Evolutionary conservation across 2,329 filamentous ascomycete genomes (phyloP), one percentile per base, ranked within the genome.

Genomic region (Microdochium bolleyi): DNA sequence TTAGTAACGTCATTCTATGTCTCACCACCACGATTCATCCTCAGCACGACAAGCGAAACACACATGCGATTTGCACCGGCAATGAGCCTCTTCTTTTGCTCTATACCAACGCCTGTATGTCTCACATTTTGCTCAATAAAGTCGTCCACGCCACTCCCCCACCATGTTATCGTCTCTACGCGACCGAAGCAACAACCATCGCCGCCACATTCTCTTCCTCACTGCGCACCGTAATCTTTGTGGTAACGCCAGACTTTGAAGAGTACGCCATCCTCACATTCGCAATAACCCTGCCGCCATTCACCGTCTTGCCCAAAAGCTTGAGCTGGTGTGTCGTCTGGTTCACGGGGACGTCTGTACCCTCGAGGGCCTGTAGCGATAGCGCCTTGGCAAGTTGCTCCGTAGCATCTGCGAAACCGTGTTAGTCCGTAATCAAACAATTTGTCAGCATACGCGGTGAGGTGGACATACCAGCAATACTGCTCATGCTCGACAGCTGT

Each of bases 241-340:
- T 95, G 54, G 94, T 96, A 24, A 97, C 91, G 51, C 94, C 94
- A 50, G 86, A 87, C 79, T 95, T 96, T 63, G 88, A 84, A 56
- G 89, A 95, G 73, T 84, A 96, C 1, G 92, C 94, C 92, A 99
- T 96, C 71, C 91, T 83, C 58, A 97, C 84, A 59, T 83, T 85
- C 55, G 88, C 88, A 53, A 92, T 89, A 16, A 99, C 92, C 64
- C 87, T 87, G 60, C 94, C 94, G 34, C 92, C 94, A 32, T 82
- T 85, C 57, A 97, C 86, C 46, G 90, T 96, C 83, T 96, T 97
- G 67, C 94, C 94, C 68, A 96, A 88, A 34, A 99, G 78, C 75
- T 96, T 97, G 67, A 99, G 85, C 3, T 91, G 92, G 70, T 99
- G 94, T 57, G 92, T 96, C 55, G 85, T 92, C 64, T 87, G 87